phyloP scores from a whole-genome alignment of 495 filamentous ascomycete genomes.

The Lasiosphaeris hirsuta region DNA sequence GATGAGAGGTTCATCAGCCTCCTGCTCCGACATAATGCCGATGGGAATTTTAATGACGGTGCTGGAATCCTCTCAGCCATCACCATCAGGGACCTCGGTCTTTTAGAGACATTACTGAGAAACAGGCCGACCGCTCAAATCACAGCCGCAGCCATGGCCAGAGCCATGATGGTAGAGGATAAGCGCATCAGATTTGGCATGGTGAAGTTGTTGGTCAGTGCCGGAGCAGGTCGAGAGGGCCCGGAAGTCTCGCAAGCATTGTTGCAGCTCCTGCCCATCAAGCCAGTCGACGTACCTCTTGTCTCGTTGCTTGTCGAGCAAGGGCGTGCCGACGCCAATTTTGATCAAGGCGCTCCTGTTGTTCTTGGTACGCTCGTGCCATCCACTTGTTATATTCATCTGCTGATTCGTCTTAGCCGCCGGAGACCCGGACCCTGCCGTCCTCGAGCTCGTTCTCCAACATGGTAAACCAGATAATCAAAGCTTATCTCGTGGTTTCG shows the following conservation, averaged over 20 bases:
- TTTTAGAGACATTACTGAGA: slow-evolving; percentile 37
- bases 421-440: slow-evolving; percentile 29
- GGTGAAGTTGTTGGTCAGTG: slow-evolving; percentile 35
- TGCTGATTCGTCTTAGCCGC: slow-evolving; percentile 23
- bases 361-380: slow-evolving; percentile 21
- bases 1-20: slow-evolving; percentile 44
- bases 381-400: too few species aligned
- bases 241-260: slow-evolving; percentile 36
- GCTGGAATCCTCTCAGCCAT: slow-evolving; percentile 41
- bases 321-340: slow-evolving; percentile 44
- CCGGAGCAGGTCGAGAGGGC: slow-evolving; percentile 34
- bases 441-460: slow-evolving; percentile 43
- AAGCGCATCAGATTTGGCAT: slow-evolving; percentile 34
- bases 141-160: slow-evolving; percentile 31
- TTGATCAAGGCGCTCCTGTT: slow-evolving; percentile 34
- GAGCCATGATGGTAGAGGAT: slow-evolving; percentile 36
- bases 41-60: slow-evolving; percentile 45
- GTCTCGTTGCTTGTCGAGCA: slow-evolving; percentile 37
- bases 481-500: slow-evolving; percentile 33
- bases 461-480: slow-evolving; percentile 34
- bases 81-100: slow-evolving; percentile 30
- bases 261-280: slow-evolving; percentile 26
- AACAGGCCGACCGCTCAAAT: slow-evolving; percentile 37
- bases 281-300: slow-evolving; percentile 38
- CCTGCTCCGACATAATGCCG: slow-evolving; percentile 41